Evolutionary conservation across 768 basidiomycete species (phyloP).

Genomic region (Amanita polypyramis): DNA sequence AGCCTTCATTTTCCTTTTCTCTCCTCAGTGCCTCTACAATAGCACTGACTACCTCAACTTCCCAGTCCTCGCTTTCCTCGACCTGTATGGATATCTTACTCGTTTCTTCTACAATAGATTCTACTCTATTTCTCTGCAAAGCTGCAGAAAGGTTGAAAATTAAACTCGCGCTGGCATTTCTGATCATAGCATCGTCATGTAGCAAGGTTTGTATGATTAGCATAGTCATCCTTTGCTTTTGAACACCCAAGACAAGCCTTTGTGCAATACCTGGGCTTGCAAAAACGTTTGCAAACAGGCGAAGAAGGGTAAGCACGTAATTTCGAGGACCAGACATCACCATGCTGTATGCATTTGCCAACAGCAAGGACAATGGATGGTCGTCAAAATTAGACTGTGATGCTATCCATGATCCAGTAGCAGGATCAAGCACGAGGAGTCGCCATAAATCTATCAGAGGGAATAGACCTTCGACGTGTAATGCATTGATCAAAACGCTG

Average conservation of each 20-base stretch:
- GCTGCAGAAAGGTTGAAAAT: slow-evolving; percentile 66
- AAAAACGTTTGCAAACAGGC: slow-evolving; percentile 62
- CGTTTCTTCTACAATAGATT: slow-evolving; percentile 17
- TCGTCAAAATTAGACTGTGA: slow-evolving; percentile 21
- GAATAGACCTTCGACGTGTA: slow-evolving; percentile 54
- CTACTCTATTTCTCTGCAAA: slow-evolving; percentile 52
- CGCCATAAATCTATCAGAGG: slow-evolving; percentile 81
- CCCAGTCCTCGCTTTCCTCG: slow-evolving; percentile 70
- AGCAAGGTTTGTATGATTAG: slow-evolving; percentile 60
- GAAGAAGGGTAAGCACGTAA: slow-evolving; percentile 54
- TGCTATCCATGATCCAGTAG: slow-evolving; percentile 42
- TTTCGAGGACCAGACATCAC: slow-evolving; percentile 29
- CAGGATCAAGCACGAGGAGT: slow-evolving; percentile 57
- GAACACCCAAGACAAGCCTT: slow-evolving; percentile 20
- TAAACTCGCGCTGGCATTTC: slow-evolving; percentile 74
- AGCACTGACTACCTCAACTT: slow-evolving; percentile 74
- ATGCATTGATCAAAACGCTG: slow-evolving; percentile 26
- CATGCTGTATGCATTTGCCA: slow-evolving; percentile 34
- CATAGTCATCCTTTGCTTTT: slow-evolving; percentile 29
- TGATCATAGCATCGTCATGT: slow-evolving; percentile 54
- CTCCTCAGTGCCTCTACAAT: slow-evolving; percentile 68
- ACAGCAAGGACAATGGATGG: slow-evolving; percentile 30
- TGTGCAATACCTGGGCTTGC: slow-evolving; percentile 36
- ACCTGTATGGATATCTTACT: slow-evolving; percentile 22
- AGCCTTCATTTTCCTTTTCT: slow-evolving; percentile 69